A percentile compares a stretch with the other conserved stretches of the same genome.
These are phyloP conservation scores for Rhizopus stolonifer DNA, from an alignment of 371 early-diverging fungal species.

Conservation along the genomic window DNA sequence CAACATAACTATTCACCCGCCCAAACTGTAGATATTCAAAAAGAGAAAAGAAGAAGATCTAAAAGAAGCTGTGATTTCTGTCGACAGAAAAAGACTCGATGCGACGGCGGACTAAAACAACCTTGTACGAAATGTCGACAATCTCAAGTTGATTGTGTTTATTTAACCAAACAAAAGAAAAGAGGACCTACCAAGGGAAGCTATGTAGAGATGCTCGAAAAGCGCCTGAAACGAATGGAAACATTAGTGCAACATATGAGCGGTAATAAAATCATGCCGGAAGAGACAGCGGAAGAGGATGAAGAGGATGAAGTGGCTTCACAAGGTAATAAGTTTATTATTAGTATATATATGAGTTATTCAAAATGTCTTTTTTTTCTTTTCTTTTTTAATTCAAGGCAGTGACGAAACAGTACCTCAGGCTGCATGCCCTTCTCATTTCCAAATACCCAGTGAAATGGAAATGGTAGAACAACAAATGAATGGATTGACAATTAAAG, in stretches of 20 bases:
- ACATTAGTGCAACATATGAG: constrained; percentile 18
- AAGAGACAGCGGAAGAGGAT: background rate
- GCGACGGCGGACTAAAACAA: constrained; percentile 25
- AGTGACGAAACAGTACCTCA: no score
- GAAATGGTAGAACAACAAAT: constrained; percentile 17
- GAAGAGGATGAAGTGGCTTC: background rate
- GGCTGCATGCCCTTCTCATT: background rate
- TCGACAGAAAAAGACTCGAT: constrained; percentile 26
- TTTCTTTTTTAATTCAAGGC: no score
- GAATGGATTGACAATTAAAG: constrained; percentile 26
- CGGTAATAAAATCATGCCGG: background rate
- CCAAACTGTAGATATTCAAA: background rate
- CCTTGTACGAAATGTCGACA: constrained; percentile 39
- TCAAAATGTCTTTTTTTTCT: no score
- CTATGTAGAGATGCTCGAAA: constrained; percentile 38
- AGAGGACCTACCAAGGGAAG: constrained; percentile 30
- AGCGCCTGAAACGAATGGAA: constrained; percentile 37
- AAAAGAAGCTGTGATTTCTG: constrained; percentile 31
- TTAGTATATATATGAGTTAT: no score
- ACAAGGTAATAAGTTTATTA: no score
- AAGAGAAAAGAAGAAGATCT: constrained; percentile 20
- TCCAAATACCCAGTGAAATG: background rate
- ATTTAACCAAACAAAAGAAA: constrained; percentile 36
- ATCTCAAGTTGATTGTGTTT: constrained; percentile 26
- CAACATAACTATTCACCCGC: background rate